Conservation (phyloP, 768 basidiomycete genomes). For the Rhizopogon salebrosus region DNA sequence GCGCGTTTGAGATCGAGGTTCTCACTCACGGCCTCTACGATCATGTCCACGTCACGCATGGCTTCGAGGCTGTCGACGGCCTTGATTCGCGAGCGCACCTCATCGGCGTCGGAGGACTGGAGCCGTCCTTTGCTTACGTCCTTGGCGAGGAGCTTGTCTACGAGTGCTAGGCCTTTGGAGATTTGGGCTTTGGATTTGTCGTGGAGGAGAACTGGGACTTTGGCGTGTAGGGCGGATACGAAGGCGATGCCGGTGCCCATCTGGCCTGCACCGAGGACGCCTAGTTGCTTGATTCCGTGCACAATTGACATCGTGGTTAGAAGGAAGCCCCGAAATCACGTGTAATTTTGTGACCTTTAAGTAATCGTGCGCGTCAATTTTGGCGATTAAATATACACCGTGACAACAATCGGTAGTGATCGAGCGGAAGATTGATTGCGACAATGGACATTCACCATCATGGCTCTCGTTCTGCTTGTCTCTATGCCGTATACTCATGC, state of each 20-base stretch:
- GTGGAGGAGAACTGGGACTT: slow-evolving; percentile 79
- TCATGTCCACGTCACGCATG: slow-evolving; percentile 82
- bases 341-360: not conserved
- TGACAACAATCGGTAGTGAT: too few species aligned
- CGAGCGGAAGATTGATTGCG: too few species aligned
- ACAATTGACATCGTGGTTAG: slow-evolving; percentile 42
- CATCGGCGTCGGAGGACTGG: slow-evolving; percentile 62
- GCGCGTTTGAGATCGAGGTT: slow-evolving; percentile 69
- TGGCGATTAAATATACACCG: too few species aligned
- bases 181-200: slow-evolving; percentile 77
- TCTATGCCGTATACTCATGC: too few species aligned
- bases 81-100: slow-evolving; percentile 61
- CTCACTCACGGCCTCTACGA: slow-evolving; percentile 92
- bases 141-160: slow-evolving; percentile 83
- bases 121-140: slow-evolving; percentile 84
- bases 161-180: slow-evolving; percentile 60
- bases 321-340: slow-evolving; percentile 1
- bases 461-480: too few species aligned
- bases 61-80: slow-evolving; percentile 57
- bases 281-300: slow-evolving; percentile 72
- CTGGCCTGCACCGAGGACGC: slow-evolving; percentile 79
- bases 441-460: too few species aligned
- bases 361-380: too few species aligned
- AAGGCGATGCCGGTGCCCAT: slow-evolving; percentile 93
- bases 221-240: slow-evolving; percentile 80